Evolutionary conservation across 257 asterid species (phyloP).

Genomic region (Gentiana macrophylla): DNA sequence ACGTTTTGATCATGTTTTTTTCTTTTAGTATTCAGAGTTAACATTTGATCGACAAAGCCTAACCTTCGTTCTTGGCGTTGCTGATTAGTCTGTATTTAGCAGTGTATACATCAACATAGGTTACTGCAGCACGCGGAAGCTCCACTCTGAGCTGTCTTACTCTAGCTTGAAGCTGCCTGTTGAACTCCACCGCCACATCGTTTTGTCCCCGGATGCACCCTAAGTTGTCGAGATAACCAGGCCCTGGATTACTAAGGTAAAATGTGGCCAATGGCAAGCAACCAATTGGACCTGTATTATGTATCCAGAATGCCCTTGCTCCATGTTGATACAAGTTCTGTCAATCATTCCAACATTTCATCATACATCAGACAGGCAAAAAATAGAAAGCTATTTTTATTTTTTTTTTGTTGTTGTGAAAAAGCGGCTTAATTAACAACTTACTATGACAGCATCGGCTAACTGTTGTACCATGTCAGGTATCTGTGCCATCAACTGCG

Average conservation of each 20-base stretch:
- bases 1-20: not conserved
- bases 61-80: conserved; percentile 28
- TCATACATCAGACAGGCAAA: not conserved
- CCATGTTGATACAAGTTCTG: conserved; percentile 32
- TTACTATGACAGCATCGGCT: conserved; percentile 25
- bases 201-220: conserved; percentile 36
- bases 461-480: conserved; percentile 30
- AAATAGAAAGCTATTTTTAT: too few species aligned
- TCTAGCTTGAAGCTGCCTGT: conserved; percentile 26
- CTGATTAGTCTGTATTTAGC: conserved; percentile 33
- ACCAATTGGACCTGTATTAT: conserved; percentile 45
- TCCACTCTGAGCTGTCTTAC: conserved; percentile 21
- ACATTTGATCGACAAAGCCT: not conserved
- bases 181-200: conserved; percentile 27
- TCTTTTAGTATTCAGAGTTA: not conserved
- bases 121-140: conserved; percentile 26
- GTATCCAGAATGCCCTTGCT: conserved; percentile 51
- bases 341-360: not conserved
- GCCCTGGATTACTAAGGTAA: conserved; percentile 11
- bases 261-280: conserved; percentile 29
- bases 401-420: not conserved
- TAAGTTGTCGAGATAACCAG: conserved; percentile 19
- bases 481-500: conserved; percentile 20
- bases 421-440: conserved; percentile 4
- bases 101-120: conserved; percentile 35